phyloP scores from a whole-genome alignment of 202 grass and related monocot species.

The Digitaria exilis region DNA sequence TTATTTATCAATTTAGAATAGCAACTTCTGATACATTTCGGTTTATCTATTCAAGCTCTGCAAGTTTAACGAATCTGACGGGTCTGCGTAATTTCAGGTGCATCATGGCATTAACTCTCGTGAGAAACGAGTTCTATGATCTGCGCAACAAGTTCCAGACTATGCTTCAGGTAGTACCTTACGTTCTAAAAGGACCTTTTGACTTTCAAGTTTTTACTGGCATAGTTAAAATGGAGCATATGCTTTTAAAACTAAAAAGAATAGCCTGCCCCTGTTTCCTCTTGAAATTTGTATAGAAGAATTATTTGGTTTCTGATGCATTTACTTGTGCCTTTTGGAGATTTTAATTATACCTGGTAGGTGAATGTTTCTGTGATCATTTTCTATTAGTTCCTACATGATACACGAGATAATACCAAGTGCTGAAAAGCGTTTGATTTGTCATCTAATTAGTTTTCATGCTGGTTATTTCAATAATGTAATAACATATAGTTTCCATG shows the following conservation, averaged over 20 bases:
- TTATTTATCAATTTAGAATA: conserved; percentile 14
- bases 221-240: background rate
- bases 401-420: background rate
- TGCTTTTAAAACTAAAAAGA: background rate
- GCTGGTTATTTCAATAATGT: background rate
- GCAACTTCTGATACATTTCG: background rate
- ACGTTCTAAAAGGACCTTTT: background rate
- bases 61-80: background rate
- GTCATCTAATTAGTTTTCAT: background rate
- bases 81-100: conserved; percentile 56
- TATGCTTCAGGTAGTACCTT: conserved; percentile 69
- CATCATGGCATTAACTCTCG: conserved; percentile 54
- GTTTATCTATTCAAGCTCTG: background rate
- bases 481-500: background rate
- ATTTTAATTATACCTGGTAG: background rate
- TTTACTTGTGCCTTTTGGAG: background rate
- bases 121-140: conserved; percentile 62
- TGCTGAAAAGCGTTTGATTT: background rate
- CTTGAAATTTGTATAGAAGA: background rate
- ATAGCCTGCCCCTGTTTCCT: background rate
- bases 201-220: background rate
- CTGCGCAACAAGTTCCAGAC: conserved; percentile 60
- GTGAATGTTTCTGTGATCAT: background rate
- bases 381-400: background rate
- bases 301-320: background rate